Base-by-base conservation (phyloP, 1,284 basidiomycete species). In the Hypsizygus ulmarius region DNA sequence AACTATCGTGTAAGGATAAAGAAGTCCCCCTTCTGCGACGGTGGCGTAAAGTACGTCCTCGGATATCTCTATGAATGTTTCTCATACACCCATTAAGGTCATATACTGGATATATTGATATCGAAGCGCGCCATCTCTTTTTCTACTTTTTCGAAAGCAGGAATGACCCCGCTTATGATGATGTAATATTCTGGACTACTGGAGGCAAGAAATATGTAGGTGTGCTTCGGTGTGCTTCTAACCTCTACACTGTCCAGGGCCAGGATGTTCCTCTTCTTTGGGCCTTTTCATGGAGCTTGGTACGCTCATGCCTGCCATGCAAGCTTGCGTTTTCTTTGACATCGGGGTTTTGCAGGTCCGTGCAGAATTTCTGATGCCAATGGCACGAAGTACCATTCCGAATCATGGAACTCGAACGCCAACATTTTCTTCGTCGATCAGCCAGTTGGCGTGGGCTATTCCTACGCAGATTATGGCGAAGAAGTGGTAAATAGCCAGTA, bases 101-200 rank as follows among this genome's bases (percentile, higher is more conserved):
- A 32, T 45, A 50, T 29, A 39, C 45, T 21, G 45, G 52, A 25
- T 50, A 45, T 25, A 43, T 45, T 21, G 45, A 45, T 21, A 69
- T 71, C 49, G 66, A 72, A 53, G 54, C 57, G 2, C 68, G 70
- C 0, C 45, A 47, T 36, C 18, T 51, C 11, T 47, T 47, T 19
- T 51, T 47, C 73, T 90, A 89, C 72, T 93, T 92, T 64, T 93
- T 93, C 66, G 89, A 93, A 65, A 87, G 82, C 45, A 71, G 90
- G 47, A 77, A 68, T 49, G 71, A 87, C 52, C 87, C 87, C 1
- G 71, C 74, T 27, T 78, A 68, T 35, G 84, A 88, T 57, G 82
- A 84, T 50, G 74, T 88, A 4, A 73, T 85, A 27, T 74, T 84
- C 50, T 87, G 82, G 82, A 83, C 81, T 2, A 79, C 81, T 54